Evolutionary conservation across 2,329 filamentous ascomycete genomes (phyloP).

Genomic region (Fusarium torreyae): DNA sequence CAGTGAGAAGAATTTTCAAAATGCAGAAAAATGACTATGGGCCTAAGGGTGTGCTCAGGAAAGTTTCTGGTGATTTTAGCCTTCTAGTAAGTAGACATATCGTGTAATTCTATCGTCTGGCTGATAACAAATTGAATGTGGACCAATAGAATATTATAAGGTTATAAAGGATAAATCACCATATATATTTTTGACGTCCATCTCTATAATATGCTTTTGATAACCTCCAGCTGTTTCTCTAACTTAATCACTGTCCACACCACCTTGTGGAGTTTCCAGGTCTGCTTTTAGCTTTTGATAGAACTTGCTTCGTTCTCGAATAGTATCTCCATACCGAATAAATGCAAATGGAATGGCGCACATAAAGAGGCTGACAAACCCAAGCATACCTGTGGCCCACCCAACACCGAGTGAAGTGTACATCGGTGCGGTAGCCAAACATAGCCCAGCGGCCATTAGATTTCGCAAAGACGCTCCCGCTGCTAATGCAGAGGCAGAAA

Average conservation of each 20-base stretch:
- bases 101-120: too few relatives aligned
- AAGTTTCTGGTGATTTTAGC: too few relatives aligned
- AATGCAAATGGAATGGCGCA: conserved; percentile 25
- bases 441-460: conserved; percentile 13
- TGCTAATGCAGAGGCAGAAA: conserved; percentile 18
- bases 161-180: too few relatives aligned
- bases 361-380: conserved; percentile 9
- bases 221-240: not conserved
- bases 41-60: too few relatives aligned
- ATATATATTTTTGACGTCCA: not conserved
- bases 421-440: conserved; percentile 22
- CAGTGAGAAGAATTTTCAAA: too few relatives aligned
- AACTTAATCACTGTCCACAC: conserved; percentile 9
- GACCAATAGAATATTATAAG: too few relatives aligned
- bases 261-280: not conserved
- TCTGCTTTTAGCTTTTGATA: conserved; percentile 24
- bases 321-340: conserved; percentile 13
- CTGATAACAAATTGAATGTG: too few relatives aligned
- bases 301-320: conserved; percentile 15
- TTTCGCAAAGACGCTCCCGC: conserved; percentile 17
- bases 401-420: conserved; percentile 16
- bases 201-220: not conserved
- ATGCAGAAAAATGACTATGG: too few relatives aligned
- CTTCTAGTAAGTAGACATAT: too few relatives aligned
- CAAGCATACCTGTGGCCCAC: conserved; percentile 17